phyloP scores from a whole-genome alignment of 345 rosid genomes.

The Populus davidiana region DNA sequence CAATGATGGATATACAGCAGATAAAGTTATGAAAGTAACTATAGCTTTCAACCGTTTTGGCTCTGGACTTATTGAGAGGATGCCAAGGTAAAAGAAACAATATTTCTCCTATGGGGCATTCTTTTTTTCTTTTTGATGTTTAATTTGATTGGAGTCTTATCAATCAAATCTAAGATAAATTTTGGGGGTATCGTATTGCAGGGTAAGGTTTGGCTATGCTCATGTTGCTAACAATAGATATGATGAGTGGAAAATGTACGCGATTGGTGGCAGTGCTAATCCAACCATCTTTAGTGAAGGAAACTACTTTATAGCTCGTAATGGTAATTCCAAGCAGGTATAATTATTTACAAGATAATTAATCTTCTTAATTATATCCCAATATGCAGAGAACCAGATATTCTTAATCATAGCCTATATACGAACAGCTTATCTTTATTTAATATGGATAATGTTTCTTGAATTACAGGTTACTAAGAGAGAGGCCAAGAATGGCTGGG shows the following conservation, averaged over 20 bases:
- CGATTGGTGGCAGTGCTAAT: slow-evolving; percentile 25
- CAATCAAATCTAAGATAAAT: background rate
- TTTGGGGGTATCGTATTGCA: background rate
- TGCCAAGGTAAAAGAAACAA: slow-evolving; percentile 20
- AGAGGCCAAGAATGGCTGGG: slow-evolving; percentile 15
- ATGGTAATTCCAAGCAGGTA: slow-evolving; percentile 11
- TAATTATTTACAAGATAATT: background rate
- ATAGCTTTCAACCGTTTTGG: slow-evolving; percentile 30
- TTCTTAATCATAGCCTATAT: background rate
- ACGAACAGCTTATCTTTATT: background rate
- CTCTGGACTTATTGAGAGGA: slow-evolving; percentile 22
- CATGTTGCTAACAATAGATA: slow-evolving; percentile 27
- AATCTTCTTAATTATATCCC: background rate
- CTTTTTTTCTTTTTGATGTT: too few species aligned
- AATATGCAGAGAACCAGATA: background rate
- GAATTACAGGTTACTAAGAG: slow-evolving; percentile 17
- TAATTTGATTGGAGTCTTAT: background rate
- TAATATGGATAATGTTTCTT: background rate
- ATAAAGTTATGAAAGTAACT: slow-evolving; percentile 23
- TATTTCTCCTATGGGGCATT: background rate
- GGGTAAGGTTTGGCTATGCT: slow-evolving; percentile 30
- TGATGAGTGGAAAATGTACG: slow-evolving; percentile 29
- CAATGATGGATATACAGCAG: slow-evolving; percentile 14
- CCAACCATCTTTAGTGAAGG: slow-evolving; percentile 32
- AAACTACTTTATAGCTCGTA: slow-evolving; percentile 22